A percentile compares a stretch with the other conserved stretches of the same genome.
phyloP scores from a whole-genome alignment of 345 rosid species.

The Citrus hindsii region DNA sequence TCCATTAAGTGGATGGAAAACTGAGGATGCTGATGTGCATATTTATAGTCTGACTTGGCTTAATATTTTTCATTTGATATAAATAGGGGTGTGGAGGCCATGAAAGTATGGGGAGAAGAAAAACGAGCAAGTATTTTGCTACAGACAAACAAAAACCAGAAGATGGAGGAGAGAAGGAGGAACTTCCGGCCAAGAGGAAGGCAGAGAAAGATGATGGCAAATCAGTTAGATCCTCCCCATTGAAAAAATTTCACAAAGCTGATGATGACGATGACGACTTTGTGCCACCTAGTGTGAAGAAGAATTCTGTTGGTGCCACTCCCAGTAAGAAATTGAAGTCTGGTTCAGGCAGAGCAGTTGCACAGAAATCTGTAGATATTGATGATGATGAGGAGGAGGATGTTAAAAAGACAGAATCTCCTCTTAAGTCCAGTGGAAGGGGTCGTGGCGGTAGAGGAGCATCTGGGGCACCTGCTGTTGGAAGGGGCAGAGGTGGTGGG shows the following conservation, averaged over 20 bases:
- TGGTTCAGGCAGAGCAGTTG: conserved; percentile 60
- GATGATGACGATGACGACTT: conserved; percentile 66
- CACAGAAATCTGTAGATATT: conserved; percentile 43
- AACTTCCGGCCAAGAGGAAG: conserved; percentile 69
- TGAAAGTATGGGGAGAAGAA: conserved; percentile 60
- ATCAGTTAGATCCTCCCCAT: conserved; percentile 42
- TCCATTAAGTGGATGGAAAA: not conserved
- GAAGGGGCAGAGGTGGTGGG: conserved; percentile 94
- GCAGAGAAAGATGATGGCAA: conserved; percentile 30
- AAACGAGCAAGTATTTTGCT: conserved; percentile 95
- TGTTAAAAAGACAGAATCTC: conserved; percentile 48
- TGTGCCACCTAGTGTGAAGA: conserved; percentile 45
- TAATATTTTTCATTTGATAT: not conserved
- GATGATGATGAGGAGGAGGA: conserved; percentile 63
- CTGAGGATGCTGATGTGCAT: not conserved
- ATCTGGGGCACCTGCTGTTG: conserved; percentile 53
- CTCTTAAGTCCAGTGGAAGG: conserved; percentile 67
- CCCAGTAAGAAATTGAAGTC: conserved; percentile 83
- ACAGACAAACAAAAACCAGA: conserved; percentile 57
- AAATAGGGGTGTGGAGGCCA: conserved; percentile 40
- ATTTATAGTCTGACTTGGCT: not conserved
- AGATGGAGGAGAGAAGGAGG: conserved; percentile 48
- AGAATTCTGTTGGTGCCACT: conserved; percentile 40
- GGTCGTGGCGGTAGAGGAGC: conserved; percentile 84
- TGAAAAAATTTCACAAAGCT: conserved; percentile 45